Percentiles rank a stretch among this genome's conserved stretches.
Conservation (phyloP, 2,329 filamentous ascomycete genomes). For the Cladosporium halotolerans region DNA sequence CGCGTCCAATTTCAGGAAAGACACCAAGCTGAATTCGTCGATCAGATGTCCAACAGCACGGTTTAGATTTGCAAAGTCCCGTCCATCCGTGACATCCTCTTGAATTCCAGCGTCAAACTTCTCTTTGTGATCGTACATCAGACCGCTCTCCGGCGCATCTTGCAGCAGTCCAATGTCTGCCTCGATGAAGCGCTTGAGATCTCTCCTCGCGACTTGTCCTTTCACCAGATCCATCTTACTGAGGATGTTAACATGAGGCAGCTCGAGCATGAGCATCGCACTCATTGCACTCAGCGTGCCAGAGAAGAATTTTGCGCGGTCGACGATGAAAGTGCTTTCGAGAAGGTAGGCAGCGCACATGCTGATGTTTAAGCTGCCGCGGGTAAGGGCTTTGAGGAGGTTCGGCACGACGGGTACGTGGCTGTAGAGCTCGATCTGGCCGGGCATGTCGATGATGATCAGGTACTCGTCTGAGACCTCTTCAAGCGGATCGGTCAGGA, state of each 20-base stretch:
- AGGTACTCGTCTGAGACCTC: constrained; percentile 88
- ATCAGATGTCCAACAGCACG: constrained; percentile 84
- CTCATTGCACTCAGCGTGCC: constrained; percentile 96
- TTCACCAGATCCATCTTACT: constrained; percentile 98
- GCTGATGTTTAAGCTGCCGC: constrained; percentile 78
- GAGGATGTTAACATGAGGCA: constrained; percentile 92
- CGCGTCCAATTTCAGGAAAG: constrained; percentile 81
- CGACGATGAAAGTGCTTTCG: constrained; percentile 91
- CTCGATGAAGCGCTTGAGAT: constrained; percentile 83
- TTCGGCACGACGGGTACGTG: constrained; percentile 88
- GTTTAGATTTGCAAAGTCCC: constrained; percentile 76
- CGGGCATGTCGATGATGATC: constrained; percentile 97
- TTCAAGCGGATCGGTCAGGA: constrained; percentile 78
- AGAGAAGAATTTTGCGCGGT: constrained; percentile 94
- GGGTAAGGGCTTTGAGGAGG: constrained; percentile 73
- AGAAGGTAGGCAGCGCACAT: constrained; percentile 92
- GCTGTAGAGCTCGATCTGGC: constrained; percentile 97
- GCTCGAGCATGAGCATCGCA: constrained; percentile 97
- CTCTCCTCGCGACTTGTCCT: constrained; percentile 77
- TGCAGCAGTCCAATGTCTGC: constrained; percentile 78
- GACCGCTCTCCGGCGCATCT: constrained; percentile 60
- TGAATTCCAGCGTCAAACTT: constrained; percentile 44
- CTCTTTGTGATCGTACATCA: constrained; percentile 35
- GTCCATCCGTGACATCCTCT: constrained; percentile 61
- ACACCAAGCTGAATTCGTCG: constrained; percentile 97